These are phyloP conservation scores for Elasticomyces elasticus DNA, from an alignment of 495 filamentous ascomycete species.

Conservation along the genomic window DNA sequence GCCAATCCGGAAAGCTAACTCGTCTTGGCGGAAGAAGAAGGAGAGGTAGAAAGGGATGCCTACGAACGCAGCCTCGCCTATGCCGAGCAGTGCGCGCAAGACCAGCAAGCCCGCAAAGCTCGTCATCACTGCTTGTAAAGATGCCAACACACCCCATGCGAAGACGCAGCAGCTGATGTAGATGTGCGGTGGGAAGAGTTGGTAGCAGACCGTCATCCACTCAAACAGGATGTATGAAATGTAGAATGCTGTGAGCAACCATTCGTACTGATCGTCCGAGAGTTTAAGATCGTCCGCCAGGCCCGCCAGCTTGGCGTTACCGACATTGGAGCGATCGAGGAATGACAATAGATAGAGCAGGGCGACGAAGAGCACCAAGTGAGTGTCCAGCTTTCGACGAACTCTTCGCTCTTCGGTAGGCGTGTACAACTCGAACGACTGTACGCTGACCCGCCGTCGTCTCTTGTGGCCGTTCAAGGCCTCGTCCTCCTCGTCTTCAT, in stretches of 20 bases:
- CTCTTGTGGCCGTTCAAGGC: constrained; percentile 9
- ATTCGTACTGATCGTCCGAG: constrained; percentile 50
- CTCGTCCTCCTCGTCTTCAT: constrained; percentile 12
- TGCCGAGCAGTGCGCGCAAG: constrained; percentile 39
- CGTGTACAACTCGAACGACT: constrained; percentile 58
- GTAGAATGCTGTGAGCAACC: constrained; percentile 58
- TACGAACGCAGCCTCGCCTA: constrained; percentile 53
- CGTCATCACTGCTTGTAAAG: constrained; percentile 57
- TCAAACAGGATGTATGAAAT: constrained; percentile 68
- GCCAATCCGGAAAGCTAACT: constrained; percentile 52
- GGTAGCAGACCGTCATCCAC: constrained; percentile 57
- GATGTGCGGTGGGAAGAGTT: constrained; percentile 40
- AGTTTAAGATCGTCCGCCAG: constrained; percentile 54
- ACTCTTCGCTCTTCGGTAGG: constrained; percentile 63
- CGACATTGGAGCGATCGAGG: constrained; percentile 48
- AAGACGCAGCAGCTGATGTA: constrained; percentile 46
- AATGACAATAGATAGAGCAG: constrained; percentile 74
- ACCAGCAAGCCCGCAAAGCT: constrained; percentile 38
- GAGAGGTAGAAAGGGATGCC: constrained; percentile 56
- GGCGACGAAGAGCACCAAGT: constrained; percentile 69
- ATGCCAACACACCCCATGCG: constrained; percentile 54
- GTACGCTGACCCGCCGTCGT: constrained; percentile 25
- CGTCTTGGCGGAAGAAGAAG: constrained; percentile 50
- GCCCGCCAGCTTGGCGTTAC: constrained; percentile 57
- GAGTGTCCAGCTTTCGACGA: constrained; percentile 61